These are phyloP conservation scores for Mycena crocata DNA, from an alignment of 768 basidiomycete species.

Conservation along the genomic window DNA sequence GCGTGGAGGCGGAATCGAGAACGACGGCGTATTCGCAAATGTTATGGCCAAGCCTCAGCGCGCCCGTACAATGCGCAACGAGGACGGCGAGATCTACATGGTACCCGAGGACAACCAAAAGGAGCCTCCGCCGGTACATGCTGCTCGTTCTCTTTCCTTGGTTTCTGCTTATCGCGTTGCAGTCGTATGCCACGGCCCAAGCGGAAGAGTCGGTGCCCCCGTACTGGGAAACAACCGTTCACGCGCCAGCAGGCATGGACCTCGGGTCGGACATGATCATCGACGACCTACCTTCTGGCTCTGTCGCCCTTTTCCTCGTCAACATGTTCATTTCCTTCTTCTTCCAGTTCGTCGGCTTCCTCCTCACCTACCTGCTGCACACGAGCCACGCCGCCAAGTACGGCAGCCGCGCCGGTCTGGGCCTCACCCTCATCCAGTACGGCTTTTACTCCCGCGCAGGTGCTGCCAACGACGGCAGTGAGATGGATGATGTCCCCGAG, in stretches of 20 bases:
- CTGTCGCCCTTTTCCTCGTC: constrained; percentile 75
- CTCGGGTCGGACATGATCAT: constrained; percentile 76
- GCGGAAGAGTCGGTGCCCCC: constrained; percentile 87
- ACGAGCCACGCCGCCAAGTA: constrained; percentile 93
- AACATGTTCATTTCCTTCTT: constrained; percentile 91
- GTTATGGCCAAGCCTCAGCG: constrained; percentile 87
- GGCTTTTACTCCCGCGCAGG: constrained; percentile 77
- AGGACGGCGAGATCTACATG: constrained; percentile 68
- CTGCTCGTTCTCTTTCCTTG: constrained; percentile 25
- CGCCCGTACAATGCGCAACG: constrained; percentile 56
- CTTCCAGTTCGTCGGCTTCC: constrained; percentile 96
- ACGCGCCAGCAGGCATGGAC: constrained; percentile 75
- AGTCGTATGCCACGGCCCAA: constrained; percentile 91
- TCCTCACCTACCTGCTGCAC: constrained; percentile 93
- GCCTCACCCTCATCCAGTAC: constrained; percentile 93
- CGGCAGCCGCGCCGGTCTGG: constrained; percentile 95
- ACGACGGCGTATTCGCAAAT: constrained; percentile 97
- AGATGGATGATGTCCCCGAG: constrained; percentile 28
- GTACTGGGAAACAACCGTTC: constrained; percentile 97
- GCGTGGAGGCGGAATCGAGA: constrained; percentile 79
- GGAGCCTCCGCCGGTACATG: constrained; percentile 85
- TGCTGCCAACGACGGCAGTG: constrained; percentile 33
- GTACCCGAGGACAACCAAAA: constrained; percentile 86
- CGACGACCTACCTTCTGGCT: constrained; percentile 91
- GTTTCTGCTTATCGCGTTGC: constrained; percentile 7